Conservation (phyloP, 176 grass and related monocot genomes). For the Thalia dealbata region DNA sequence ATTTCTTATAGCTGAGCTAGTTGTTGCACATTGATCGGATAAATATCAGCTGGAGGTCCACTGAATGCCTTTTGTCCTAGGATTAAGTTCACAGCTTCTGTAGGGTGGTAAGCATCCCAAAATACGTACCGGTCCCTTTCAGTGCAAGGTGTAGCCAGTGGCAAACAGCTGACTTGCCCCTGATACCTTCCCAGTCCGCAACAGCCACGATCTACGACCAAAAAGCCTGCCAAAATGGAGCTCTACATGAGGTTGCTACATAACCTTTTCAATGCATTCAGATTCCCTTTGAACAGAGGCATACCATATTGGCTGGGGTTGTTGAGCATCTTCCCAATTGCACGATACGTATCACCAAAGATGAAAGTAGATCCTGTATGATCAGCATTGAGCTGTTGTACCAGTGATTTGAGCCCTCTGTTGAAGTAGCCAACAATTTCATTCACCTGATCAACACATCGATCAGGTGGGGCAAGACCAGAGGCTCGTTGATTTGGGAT, state of each 20-base stretch:
- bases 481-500: slow-evolving; percentile 31
- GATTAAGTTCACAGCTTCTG: slow-evolving; percentile 39
- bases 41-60: slow-evolving; percentile 25
- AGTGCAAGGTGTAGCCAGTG: slow-evolving; percentile 24
- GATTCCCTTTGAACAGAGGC: not conserved
- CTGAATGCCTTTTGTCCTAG: slow-evolving; percentile 33
- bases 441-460: slow-evolving; percentile 37
- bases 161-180: slow-evolving; percentile 30
- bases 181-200: slow-evolving; percentile 24
- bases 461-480: slow-evolving; percentile 1
- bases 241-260: not conserved
- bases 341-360: slow-evolving; percentile 36
- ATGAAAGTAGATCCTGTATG: slow-evolving; percentile 25
- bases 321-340: slow-evolving; percentile 23
- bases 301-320: slow-evolving; percentile 21
- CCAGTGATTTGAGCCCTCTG: slow-evolving; percentile 30
- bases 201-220: slow-evolving; percentile 27
- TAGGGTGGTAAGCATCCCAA: slow-evolving; percentile 54
- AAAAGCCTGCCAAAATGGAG: slow-evolving; percentile 25
- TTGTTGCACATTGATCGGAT: slow-evolving; percentile 46
- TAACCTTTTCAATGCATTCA: not conserved
- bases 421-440: slow-evolving; percentile 39
- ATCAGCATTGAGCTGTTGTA: slow-evolving; percentile 39
- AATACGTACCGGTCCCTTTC: slow-evolving; percentile 27
- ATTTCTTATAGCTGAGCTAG: slow-evolving; percentile 21